Evolutionary conservation across 2,329 filamentous ascomycete species (phyloP), one percentile per base, ranked within the genome.

Genomic region (Taxawa tesnikishii): DNA sequence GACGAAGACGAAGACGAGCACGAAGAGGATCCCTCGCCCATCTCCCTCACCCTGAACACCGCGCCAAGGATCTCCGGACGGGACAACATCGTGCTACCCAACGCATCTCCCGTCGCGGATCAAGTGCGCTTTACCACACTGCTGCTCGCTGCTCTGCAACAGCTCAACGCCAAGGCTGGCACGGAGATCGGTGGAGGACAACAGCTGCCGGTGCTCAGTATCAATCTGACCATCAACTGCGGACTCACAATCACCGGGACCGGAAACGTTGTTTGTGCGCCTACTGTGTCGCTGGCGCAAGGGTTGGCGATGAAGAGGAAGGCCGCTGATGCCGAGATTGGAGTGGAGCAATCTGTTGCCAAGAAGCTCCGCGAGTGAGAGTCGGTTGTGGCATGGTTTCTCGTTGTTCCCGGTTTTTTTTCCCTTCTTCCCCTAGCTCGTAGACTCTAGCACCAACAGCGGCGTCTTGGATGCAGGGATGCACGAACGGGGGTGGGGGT

Each of bases 31-130:
- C 23, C 49, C 27, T 57, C 58, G 2, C 51, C 63, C 29, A 59
- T 71, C 36, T 55, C 49, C 29, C 48, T 74, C 27, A 54, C 51
- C 11, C 64, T 75, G 51, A 62, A 63, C 42, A 60, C 63, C 11
- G 57, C 63, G 1, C 47, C 72, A 43, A 54, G 44, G 37, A 54
- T 74, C 42, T 49, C 51, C 23, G 62, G 60, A 38, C n/a, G n/a
- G n/a, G n/a, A n/a, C n/a, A n/a, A n/a, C n/a, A n/a, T n/a, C n/a
- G n/a, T n/a, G n/a, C n/a, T n/a, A n/a, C n/a, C n/a, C n/a, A n/a
- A n/a, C n/a, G n/a, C n/a, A n/a, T n/a, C n/a, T n/a, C n/a, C n/a
- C n/a, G n/a, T n/a, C n/a, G 54, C 59, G 4, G 51, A 56, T 54
- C 64, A 46, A 46, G 55, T 43, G 43, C 54, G 35, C 54, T 42